Evolutionary conservation across 2,329 filamentous ascomycete genomes (phyloP).

Genomic region (Penicillium sp.): DNA sequence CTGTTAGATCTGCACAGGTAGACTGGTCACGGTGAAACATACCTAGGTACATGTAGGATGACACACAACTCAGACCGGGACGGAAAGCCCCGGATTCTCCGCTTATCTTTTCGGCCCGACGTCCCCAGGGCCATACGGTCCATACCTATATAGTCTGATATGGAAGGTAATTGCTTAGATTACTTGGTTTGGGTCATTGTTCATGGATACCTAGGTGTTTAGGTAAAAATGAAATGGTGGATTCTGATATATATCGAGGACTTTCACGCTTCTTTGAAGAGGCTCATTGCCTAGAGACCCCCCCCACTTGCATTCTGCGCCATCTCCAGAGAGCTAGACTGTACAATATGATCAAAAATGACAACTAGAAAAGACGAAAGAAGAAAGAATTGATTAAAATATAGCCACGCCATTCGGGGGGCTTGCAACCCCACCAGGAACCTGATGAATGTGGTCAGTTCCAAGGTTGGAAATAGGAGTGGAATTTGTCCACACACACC

Average conservation of each 20-base stretch:
- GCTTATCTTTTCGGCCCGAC: constrained; percentile 2
- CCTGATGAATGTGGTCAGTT: constrained; percentile 23
- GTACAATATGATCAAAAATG: neutral
- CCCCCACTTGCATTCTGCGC: neutral
- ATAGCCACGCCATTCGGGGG: constrained; percentile 50
- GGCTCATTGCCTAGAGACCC: neutral
- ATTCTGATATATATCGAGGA: neutral
- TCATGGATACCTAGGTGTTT: neutral
- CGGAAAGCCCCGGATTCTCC: constrained; percentile 1
- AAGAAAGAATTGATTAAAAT: constrained; percentile 29
- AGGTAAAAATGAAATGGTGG: neutral
- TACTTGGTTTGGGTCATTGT: neutral
- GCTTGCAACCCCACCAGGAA: constrained; percentile 48
- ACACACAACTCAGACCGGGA: neutral
- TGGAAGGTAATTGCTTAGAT: no score
- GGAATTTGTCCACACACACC: constrained; percentile 21
- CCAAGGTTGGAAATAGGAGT: neutral
- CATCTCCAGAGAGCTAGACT: neutral
- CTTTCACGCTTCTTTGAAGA: neutral
- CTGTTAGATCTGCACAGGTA: neutral
- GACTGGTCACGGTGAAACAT: neutral
- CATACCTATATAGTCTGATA: neutral
- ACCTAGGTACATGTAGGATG: neutral
- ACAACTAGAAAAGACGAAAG: neutral
- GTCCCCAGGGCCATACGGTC: neutral